Evolutionary conservation across 805 yeast genomes (phyloP), one percentile per base, ranked within the genome.

Genomic region (Lachancea waltii): DNA sequence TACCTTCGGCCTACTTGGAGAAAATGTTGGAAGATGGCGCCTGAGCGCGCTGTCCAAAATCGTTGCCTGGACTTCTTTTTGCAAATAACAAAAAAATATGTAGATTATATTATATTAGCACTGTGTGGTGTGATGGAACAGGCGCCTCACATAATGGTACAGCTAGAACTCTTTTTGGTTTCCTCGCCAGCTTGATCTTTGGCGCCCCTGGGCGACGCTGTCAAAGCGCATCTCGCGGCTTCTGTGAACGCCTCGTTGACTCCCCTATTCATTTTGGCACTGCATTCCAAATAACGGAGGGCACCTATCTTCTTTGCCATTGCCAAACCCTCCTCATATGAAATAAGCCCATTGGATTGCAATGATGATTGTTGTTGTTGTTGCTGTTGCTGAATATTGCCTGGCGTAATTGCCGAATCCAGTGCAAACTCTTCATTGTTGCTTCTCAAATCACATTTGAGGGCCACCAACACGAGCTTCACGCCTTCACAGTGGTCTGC

Each of bases 201-300:
- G 35, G 76, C 77, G 38, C 89, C 90, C 64, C 79, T 85, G 35
- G 95, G 84, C 56, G 77, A 85, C 10, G 95, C 95, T 45, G 84
- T 81, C 49, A 90, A 70, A 2, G 97, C 97, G 55, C 95, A 89
- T 60, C 98, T 79, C 6, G 97, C 96, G 30, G 97, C 98, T 65
- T 92, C 98, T 0, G 97, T 87, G 60, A 92, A 92, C 7, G 97
- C 97, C 66, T 92, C 98, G 56, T 94, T 92, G n/a, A 92, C 98
- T 48, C 98, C 98, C 56, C 95, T 77, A 63, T 89, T 90, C 60
- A 82, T 80, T 69, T 89, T 92, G 5, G 98, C 97, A 19, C 95
- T 85, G 65, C 98, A 92, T 63, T 92, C 98, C 56, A 92, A 71
- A 61, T 92, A 92, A 54, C 97, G 76, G 52, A 89, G 69, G 0